phyloP scores from a whole-genome alignment of 345 rosid species.

The Abelmoschus esculentus region DNA sequence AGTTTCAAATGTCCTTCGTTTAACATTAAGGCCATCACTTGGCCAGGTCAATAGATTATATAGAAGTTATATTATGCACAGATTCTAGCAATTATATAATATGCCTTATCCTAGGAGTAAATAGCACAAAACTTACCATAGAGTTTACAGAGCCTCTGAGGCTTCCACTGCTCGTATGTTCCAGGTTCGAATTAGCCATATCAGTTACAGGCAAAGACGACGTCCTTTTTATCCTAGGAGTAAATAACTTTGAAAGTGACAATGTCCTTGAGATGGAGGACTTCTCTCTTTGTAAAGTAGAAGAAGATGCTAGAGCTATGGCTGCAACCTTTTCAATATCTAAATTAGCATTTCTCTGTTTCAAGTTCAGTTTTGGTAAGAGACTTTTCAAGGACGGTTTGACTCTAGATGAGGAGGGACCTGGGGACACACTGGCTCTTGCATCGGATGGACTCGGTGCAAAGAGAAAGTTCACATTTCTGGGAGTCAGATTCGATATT shows the following conservation, averaged over 20 bases:
- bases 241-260: conserved; percentile 78
- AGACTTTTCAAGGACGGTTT: conserved; percentile 62
- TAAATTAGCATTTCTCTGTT: conserved; percentile 35
- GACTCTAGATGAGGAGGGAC: conserved; percentile 38
- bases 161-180: conserved; percentile 40
- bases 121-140: conserved; percentile 41
- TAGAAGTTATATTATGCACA: neutral
- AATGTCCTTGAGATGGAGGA: conserved; percentile 66
- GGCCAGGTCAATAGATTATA: neutral
- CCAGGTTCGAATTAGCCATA: conserved; percentile 32
- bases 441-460: conserved; percentile 49
- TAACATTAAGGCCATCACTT: neutral
- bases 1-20: neutral
- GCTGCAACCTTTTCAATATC: conserved; percentile 58
- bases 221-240: conserved; percentile 72
- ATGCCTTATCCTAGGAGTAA: neutral
- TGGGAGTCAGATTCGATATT: conserved; percentile 72
- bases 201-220: conserved; percentile 75
- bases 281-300: conserved; percentile 39
- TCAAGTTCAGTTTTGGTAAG: conserved; percentile 54
- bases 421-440: conserved; percentile 38
- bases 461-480: conserved; percentile 67
- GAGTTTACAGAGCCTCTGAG: conserved; percentile 33
- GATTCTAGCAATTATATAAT: conserved; percentile 1
- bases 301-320: conserved; percentile 29